Base-by-base conservation (phyloP, 1,284 basidiomycete species). In the Mycosarcoma maydis region DNA sequence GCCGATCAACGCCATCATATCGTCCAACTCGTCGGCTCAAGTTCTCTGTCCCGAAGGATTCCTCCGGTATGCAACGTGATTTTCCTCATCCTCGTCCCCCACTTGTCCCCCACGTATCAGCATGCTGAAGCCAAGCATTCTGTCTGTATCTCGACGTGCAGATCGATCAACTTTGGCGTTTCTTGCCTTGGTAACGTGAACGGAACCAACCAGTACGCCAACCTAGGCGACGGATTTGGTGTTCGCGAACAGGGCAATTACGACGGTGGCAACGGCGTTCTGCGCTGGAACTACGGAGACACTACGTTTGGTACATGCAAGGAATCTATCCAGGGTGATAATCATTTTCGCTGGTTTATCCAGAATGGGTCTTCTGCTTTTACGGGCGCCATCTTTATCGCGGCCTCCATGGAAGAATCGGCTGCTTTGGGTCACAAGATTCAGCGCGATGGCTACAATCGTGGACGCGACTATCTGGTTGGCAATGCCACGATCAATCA, bases 321-420 rank as follows among this genome's bases (percentile, higher is more conserved):
- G 69, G 92, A 98, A 83, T 91, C 91, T 3, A 86, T 96, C 44
- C 76, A 90, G 62, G 94, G 94, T 11, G 94, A 94, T 6, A 88
- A 91, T 75, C 94, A 98, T 79, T 88, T 94, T 80, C 87, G 94
- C 23, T 94, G 94, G 82, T 98, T 92, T 91, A 82, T 86, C 1
- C 93, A 96, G 82, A 85, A 90, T 59, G 90, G 89, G 0, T 82
- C 85, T 3, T 61, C 83, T 9, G 87, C 84, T 2, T 85, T 90
- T 68, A 90, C 86, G 85, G 87, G 89, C 24, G 92, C 93, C 7
- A 86, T 90, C 55, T 97, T 97, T 80, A 85, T 96, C 83, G 93
- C 91, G 41, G 77, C 66, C 3, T 77, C 73, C 3, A 53, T 62
- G 46, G 78, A 82, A 36, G 59, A 74, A 26, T 49, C 64, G 8